Evolutionary conservation across 306 rosid genomes (phyloP).

Genomic region (Delonix regia): DNA sequence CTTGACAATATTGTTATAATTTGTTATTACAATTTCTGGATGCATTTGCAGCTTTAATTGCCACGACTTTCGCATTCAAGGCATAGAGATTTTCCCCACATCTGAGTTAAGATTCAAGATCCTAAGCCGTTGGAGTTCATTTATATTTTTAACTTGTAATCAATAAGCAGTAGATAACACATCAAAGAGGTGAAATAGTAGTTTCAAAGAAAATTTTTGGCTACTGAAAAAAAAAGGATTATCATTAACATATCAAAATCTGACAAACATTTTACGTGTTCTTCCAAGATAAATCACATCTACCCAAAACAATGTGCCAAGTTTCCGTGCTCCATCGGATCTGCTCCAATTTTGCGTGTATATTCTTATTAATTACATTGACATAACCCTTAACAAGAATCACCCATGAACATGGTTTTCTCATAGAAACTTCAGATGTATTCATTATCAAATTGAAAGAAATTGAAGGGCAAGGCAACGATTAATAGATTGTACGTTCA

Average conservation of each 20-base stretch:
- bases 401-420: background rate
- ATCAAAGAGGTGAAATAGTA: background rate
- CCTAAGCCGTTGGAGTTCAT: background rate
- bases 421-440: background rate
- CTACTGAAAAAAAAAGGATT: background rate
- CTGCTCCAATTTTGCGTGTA: background rate
- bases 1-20: background rate
- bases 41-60: background rate
- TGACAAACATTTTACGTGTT: background rate
- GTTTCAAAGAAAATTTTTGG: background rate
- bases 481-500: background rate
- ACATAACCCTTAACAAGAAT: background rate
- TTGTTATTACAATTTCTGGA: background rate
- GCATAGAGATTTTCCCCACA: background rate
- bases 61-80: background rate
- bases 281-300: background rate
- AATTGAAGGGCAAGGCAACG: background rate
- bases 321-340: background rate
- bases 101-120: conserved; percentile 8
- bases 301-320: background rate
- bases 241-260: background rate
- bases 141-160: background rate
- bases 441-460: background rate
- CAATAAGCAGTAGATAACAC: background rate
- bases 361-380: background rate